Percentiles rank a stretch among this genome's conserved stretches.
Conservation (phyloP, 805 yeast species). For the Pichia paraexigua region DNA sequence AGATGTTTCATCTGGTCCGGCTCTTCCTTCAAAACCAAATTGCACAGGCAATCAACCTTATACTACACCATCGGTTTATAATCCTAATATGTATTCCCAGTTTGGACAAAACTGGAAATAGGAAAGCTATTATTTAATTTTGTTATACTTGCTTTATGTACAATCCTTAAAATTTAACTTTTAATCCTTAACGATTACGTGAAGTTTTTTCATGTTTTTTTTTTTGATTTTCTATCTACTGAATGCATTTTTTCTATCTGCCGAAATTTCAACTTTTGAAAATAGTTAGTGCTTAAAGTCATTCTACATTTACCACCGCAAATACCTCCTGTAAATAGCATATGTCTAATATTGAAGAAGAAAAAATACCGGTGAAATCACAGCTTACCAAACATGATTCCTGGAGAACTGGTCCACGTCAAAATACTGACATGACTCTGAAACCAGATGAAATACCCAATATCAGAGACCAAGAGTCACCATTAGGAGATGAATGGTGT, state of each 20-base stretch:
- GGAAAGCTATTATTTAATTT: neutral
- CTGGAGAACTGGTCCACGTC: slow-evolving; percentile 13
- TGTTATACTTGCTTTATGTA: neutral
- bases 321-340: neutral
- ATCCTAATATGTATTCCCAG: slow-evolving; percentile 38
- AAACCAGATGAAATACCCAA: slow-evolving; percentile 30
- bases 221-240: no score
- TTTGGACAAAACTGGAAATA: slow-evolving; percentile 19
- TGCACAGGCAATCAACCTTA: slow-evolving; percentile 32
- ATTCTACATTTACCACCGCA: neutral
- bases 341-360: neutral
- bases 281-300: neutral
- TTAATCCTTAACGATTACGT: neutral
- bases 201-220: neutral
- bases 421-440: slow-evolving; percentile 12
- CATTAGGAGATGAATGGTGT: slow-evolving; percentile 55
- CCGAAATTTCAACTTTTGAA: neutral
- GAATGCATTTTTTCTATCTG: neutral
- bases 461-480: slow-evolving; percentile 33
- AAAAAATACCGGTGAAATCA: neutral
- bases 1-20: slow-evolving; percentile 15
- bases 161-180: neutral
- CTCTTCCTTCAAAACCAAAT: slow-evolving; percentile 23
- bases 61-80: slow-evolving; percentile 43
- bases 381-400: slow-evolving; percentile 12